Evolutionary conservation across 805 yeast genomes (phyloP), one percentile per base, ranked within the genome.

Genomic region (Candida silvatica): DNA sequence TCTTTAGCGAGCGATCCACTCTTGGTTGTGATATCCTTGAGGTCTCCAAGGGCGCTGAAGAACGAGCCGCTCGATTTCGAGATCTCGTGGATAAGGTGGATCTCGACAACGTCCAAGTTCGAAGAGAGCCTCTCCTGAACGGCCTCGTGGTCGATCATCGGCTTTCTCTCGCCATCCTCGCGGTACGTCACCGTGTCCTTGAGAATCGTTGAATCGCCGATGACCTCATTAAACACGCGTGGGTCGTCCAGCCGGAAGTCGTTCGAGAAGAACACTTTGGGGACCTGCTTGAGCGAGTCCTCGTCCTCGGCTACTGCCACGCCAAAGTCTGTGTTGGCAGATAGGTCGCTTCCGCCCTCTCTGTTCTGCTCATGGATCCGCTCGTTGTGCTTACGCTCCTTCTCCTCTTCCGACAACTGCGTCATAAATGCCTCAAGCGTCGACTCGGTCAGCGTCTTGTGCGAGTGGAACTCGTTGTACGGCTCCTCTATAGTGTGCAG

Each of bases 191-290:
- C 54, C 3, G 52, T 56, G 8, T 51, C 54, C 27, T 55, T 51
- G 17, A 47, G 30, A 15, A 64, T 52, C 15, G 71, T 69, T 2
- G 74, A 60, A 27, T 70, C 71, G 29, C 77, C 86, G 11, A 82
- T 67, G 2, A 88, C 95, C 39, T 71, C 64, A 37, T 77, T 76
- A 54, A 90, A 90, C 1, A 79, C 68, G 37, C 95, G 67, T 5
- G 96, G 96, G 52, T 92, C 86, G 47, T 92, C 97, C 27, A 92
- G 64, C 43, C 84, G 67, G 58, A 92, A 92, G 27, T 76, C 70
- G 6, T 70, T 63, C 18, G 70, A 71, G 42, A 80, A 77, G 47
- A 72, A 92, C 1, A 85, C 73, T 2, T 62, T 56, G 0, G 98
- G 97, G 5, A 92, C 71, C 39, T 65, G 52, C 6, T 58, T 45